These are phyloP conservation scores for Tolypocladium nubicola DNA, from an alignment of 2,329 filamentous ascomycete species.

Conservation along the genomic window DNA sequence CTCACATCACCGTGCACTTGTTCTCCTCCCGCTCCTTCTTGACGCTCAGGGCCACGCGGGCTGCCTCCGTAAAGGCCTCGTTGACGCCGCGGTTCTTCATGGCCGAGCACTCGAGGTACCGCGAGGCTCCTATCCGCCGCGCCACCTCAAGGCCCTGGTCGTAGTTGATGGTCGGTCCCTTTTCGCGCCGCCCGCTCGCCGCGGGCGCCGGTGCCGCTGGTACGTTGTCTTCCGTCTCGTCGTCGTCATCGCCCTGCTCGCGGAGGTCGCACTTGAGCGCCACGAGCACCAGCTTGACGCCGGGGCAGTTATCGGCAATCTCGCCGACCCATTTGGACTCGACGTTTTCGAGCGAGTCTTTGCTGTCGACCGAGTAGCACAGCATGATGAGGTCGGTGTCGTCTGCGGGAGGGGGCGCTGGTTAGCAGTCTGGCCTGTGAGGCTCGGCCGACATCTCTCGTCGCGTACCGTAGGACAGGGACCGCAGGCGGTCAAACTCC, in stretches of 20 bases:
- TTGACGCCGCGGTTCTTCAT: slow-evolving; percentile 98
- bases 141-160: slow-evolving; percentile 86
- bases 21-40: slow-evolving; percentile 53
- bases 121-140: slow-evolving; percentile 79
- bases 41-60: slow-evolving; percentile 76
- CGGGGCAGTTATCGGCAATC: slow-evolving; percentile 94
- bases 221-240: slow-evolving; percentile 52
- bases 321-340: slow-evolving; percentile 98
- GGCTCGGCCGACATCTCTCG: neutral
- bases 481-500: slow-evolving; percentile 94
- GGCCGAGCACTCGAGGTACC: slow-evolving; percentile 96
- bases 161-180: slow-evolving; percentile 74
- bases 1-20: slow-evolving; percentile 52
- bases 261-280: slow-evolving; percentile 95
- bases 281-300: slow-evolving; percentile 88
- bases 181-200: slow-evolving; percentile 35
- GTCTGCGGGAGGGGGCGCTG: slow-evolving; percentile 24
- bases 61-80: slow-evolving; percentile 96
- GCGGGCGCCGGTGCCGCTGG: slow-evolving; percentile 1
- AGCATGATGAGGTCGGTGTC: slow-evolving; percentile 98
- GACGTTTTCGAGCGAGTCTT: slow-evolving; percentile 94
- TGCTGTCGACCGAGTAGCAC: slow-evolving; percentile 95
- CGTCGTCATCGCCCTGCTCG: slow-evolving; percentile 64
- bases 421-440: neutral
- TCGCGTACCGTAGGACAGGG: slow-evolving; percentile 71